Base-by-base conservation (phyloP, 192 early-diverging fungal genomes). In the Funneliformis geosporum region DNA sequence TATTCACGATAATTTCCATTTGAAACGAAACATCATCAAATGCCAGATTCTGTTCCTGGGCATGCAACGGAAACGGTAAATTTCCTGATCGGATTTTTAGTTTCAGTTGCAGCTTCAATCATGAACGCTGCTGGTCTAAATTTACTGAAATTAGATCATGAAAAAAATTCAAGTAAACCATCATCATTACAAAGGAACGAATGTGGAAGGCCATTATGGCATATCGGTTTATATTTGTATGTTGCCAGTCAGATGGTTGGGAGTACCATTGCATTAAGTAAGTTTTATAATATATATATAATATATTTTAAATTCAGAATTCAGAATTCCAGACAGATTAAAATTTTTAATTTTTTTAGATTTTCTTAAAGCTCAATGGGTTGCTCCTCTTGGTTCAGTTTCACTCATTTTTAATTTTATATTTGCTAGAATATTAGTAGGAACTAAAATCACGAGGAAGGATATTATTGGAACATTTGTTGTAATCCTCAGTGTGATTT, bases 351-450 rank as follows among this genome's bases (percentile, higher is more conserved):
- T n/a, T n/a, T n/a, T n/a, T 23, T 8, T 84, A 91, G 90, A 91
- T 76, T 91, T 84, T 80, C 83, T 89, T 27, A 89, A 91, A 74
- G 88, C 88, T 4, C 88, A 89, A 80, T 89, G 90, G 88, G 90
- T 89, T 8, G 88, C 88, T 44, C 88, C 88, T 28, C 78, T 89
- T 8, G 90, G 89, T 27, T 85, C 85, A 27, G 84, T 87, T 27
- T 85, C 88, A 10, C 78, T 91, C 55, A 88, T 91, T 74, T 91
- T 87, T 80, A 90, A 90, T 72, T 90, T 90, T 72, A 71, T 90
- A 40, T 90, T 90, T 83, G 89, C 89, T 27, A 86, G 87, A 78
- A 85, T 88, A 61, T 76, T 90, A 21, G 89, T 90, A 8, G 85
- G 85, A n/a, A 90, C 89, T 9, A 76, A 82, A 18, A 90, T 90